A percentile compares a stretch with the other conserved stretches of the same genome.
Evolutionary conservation across 306 rosid genomes (phyloP).

Genomic region (Acacia acuminata): DNA sequence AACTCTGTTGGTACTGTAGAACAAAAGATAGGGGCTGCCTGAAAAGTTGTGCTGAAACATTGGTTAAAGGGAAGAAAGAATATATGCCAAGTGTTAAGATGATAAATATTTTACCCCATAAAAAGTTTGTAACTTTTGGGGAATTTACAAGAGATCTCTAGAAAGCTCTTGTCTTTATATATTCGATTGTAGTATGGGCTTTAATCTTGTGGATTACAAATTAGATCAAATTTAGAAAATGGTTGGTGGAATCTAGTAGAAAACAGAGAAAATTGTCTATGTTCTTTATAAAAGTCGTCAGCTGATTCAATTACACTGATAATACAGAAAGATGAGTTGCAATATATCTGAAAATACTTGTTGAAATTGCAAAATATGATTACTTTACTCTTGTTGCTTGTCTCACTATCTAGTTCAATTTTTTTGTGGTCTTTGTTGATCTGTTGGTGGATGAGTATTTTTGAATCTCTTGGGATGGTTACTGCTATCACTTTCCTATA

Average conservation of each 20-base stretch:
- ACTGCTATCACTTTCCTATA: conserved; percentile 26
- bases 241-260: background rate
- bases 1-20: background rate
- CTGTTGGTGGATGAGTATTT: conserved; percentile 34
- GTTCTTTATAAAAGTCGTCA: background rate
- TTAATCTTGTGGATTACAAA: background rate
- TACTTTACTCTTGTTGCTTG: conserved; percentile 1
- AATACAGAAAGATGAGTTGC: background rate
- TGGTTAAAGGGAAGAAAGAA: conserved; percentile 22
- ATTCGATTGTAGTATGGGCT: background rate
- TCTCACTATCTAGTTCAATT: conserved; percentile 22
- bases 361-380: background rate
- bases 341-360: background rate
- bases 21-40: background rate
- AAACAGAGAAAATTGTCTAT: background rate
- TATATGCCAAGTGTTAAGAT: background rate
- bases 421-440: conserved; percentile 3
- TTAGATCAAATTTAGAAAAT: background rate
- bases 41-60: conserved; percentile 11
- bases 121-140: background rate
- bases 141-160: background rate
- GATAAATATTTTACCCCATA: background rate
- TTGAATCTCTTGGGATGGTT: conserved; percentile 33
- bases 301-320: no score
- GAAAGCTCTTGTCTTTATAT: background rate